Evolutionary conservation across 108 stramenopile genomes (phyloP).

Genomic region (Cyclostephanos invisitatus): DNA sequence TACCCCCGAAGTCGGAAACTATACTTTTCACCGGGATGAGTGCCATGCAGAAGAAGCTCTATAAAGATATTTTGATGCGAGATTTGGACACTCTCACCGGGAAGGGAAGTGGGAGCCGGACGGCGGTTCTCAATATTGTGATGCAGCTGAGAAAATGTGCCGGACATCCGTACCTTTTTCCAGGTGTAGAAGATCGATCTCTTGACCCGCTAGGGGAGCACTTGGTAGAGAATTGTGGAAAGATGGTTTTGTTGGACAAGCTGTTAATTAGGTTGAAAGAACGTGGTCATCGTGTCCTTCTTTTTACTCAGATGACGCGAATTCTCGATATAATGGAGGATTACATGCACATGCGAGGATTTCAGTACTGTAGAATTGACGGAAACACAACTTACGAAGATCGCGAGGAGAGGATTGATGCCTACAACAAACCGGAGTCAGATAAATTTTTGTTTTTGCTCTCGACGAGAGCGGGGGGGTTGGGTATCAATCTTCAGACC

Average conservation of each 20-base stretch:
- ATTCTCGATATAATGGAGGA: conserved; percentile 96
- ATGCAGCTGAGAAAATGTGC: conserved; percentile 99
- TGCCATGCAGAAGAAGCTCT: conserved; percentile 90
- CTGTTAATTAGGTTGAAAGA: conserved; percentile 84
- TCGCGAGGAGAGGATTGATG: conserved; percentile 88
- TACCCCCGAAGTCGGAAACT: conserved; percentile 94
- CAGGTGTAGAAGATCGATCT: conserved; percentile 91
- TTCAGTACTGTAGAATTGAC: conserved; percentile 94
- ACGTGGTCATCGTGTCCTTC: conserved; percentile 87
- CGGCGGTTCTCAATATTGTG: conserved; percentile 92
- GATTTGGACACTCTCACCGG: conserved; percentile 86
- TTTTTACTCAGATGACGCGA: conserved; percentile 98
- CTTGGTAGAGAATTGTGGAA: conserved; percentile 86
- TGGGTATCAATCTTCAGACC: conserved; percentile 91
- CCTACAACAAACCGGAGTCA: conserved; percentile 89
- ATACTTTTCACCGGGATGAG: conserved; percentile 92
- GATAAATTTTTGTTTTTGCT: conserved; percentile 91
- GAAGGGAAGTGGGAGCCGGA: conserved; percentile 67
- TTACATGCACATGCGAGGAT: conserved; percentile 83
- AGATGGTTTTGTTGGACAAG: conserved; percentile 89
- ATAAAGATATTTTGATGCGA: conserved; percentile 87
- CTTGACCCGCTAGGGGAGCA: conserved; percentile 89
- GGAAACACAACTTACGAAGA: conserved; percentile 96
- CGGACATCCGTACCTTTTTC: conserved; percentile 99
- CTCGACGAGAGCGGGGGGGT: conserved; percentile 92